These are phyloP conservation scores for Botryotinia calthae DNA, from an alignment of 2,329 filamentous ascomycete species.

Conservation along the genomic window DNA sequence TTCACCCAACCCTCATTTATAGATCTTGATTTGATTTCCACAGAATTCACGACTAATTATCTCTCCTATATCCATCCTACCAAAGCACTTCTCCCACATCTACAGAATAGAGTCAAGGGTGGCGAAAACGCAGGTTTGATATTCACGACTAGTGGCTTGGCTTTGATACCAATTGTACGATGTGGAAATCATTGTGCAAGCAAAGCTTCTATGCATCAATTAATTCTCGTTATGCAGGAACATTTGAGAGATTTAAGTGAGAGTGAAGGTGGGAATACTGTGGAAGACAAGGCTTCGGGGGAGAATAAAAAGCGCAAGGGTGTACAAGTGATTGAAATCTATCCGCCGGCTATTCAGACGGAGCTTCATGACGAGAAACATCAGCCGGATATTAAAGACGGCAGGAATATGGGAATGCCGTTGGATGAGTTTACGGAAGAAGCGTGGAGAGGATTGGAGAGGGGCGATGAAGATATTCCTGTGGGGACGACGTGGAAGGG, in stretches of 20 bases:
- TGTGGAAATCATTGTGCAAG: slow-evolving; percentile 43
- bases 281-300: background rate
- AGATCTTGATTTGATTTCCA: slow-evolving; percentile 34
- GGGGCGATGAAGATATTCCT: slow-evolving; percentile 27
- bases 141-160: slow-evolving; percentile 28
- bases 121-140: slow-evolving; percentile 23
- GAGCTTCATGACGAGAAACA: slow-evolving; percentile 49
- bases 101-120: slow-evolving; percentile 15
- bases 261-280: background rate
- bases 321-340: slow-evolving; percentile 45
- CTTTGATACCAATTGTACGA: slow-evolving; percentile 26
- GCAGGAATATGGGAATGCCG: slow-evolving; percentile 50
- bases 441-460: slow-evolving; percentile 29
- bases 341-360: slow-evolving; percentile 40
- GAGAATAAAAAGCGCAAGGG: slow-evolving; percentile 21
- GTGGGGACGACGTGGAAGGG: slow-evolving; percentile 23
- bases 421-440: slow-evolving; percentile 44
- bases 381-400: slow-evolving; percentile 42
- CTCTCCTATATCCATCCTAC: slow-evolving; percentile 41
- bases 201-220: slow-evolving; percentile 46
- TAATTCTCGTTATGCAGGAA: slow-evolving; percentile 44
- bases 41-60: slow-evolving; percentile 46
- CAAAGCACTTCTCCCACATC: slow-evolving; percentile 42
- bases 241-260: slow-evolving; percentile 40
- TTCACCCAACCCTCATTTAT: slow-evolving; percentile 29